Evolutionary conservation across 306 rosid genomes (phyloP).

Genomic region (Hippophae gyantsensis): DNA sequence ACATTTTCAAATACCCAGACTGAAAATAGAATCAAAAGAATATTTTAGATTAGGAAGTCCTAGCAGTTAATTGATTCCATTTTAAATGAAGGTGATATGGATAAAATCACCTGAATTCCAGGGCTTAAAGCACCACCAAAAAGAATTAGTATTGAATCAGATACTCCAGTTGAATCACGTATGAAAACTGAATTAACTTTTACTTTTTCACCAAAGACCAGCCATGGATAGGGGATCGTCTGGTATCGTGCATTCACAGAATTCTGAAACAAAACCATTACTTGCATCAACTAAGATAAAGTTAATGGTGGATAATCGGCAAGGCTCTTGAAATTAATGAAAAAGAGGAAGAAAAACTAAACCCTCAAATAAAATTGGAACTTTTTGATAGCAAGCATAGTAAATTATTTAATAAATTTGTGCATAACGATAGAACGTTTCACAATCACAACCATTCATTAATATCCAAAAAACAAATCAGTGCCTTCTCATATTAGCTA

Average conservation of each 20-base stretch:
- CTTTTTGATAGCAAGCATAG: neutral
- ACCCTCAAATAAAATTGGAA: neutral
- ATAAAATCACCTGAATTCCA: constrained; percentile 64
- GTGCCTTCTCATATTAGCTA: neutral
- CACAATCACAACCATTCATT: neutral
- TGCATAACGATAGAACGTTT: neutral
- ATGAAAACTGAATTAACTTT: constrained; percentile 84
- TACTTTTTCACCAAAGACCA: constrained; percentile 92
- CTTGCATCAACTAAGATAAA: constrained; percentile 4
- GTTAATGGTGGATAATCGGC: neutral
- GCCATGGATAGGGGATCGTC: constrained; percentile 92
- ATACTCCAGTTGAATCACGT: constrained; percentile 94
- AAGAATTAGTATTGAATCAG: constrained; percentile 79
- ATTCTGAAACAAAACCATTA: constrained; percentile 51
- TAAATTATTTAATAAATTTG: neutral
- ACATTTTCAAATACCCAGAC: constrained; percentile 93
- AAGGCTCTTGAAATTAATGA: neutral
- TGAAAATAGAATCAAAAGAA: constrained; percentile 15
- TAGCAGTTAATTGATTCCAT: neutral
- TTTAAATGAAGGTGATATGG: constrained; percentile 1
- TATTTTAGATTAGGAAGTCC: constrained; percentile 13
- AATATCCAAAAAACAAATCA: neutral
- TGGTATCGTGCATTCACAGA: constrained; percentile 90
- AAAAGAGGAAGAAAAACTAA: neutral
- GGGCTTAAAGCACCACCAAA: constrained; percentile 65